Conservation (phyloP, 108 stramenopile species). For the Seminavis robusta region DNA sequence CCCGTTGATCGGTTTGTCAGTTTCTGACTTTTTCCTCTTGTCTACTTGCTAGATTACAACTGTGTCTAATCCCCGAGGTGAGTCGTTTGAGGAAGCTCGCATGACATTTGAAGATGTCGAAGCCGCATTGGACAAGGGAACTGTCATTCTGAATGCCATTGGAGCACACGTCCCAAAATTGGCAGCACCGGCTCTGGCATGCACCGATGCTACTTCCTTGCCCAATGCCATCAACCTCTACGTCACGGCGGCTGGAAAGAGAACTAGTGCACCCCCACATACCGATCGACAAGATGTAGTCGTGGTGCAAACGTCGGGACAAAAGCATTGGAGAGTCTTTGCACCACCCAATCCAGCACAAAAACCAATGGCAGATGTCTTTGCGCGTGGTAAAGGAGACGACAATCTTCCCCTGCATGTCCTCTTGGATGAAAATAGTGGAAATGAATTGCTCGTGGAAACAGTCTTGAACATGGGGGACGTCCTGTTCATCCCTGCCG, state of each 20-base stretch:
- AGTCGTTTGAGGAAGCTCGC: slow-evolving; percentile 78
- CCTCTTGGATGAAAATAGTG: slow-evolving; percentile 41
- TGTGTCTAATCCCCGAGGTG: slow-evolving; percentile 62
- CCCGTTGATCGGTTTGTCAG: neutral
- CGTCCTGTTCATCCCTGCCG: slow-evolving; percentile 86
- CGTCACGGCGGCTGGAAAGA: slow-evolving; percentile 75
- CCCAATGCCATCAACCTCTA: slow-evolving; percentile 86
- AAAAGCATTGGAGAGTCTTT: slow-evolving; percentile 82
- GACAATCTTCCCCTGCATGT: slow-evolving; percentile 72
- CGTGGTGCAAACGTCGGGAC: slow-evolving; percentile 86
- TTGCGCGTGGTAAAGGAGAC: slow-evolving; percentile 85
- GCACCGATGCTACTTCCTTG: slow-evolving; percentile 70
- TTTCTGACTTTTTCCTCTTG: neutral
- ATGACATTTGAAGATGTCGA: slow-evolving; percentile 69
- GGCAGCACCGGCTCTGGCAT: slow-evolving; percentile 74
- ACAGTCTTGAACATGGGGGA: slow-evolving; percentile 66
- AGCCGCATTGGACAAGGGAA: slow-evolving; percentile 66
- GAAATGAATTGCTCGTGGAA: slow-evolving; percentile 58
- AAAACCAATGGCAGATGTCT: slow-evolving; percentile 79
- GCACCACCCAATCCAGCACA: slow-evolving; percentile 48
- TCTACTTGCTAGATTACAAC: slow-evolving; percentile 49
- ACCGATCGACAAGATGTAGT: slow-evolving; percentile 93
- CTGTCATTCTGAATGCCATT: slow-evolving; percentile 82
- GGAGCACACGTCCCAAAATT: slow-evolving; percentile 81
- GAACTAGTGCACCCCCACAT: slow-evolving; percentile 88